These are phyloP conservation scores for Conoideocrella luteorostrata DNA, from an alignment of 2,329 filamentous ascomycete genomes.

Conservation along the genomic window DNA sequence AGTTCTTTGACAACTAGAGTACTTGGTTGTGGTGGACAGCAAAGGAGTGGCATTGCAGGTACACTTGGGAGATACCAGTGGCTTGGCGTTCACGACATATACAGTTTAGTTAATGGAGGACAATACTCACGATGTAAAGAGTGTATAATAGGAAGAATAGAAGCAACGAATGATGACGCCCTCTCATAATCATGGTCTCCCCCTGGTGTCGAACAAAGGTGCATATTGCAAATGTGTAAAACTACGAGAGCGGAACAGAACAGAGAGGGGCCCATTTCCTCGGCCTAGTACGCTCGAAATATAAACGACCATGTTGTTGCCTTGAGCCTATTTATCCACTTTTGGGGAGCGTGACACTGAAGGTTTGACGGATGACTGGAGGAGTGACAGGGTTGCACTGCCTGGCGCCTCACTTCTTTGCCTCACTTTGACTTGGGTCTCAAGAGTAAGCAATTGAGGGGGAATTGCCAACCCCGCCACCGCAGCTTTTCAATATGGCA, in stretches of 20 bases:
- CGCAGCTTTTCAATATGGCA: too few relatives aligned
- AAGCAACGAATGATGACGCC: conserved; percentile 6
- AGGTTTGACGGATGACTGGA: background rate
- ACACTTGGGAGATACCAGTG: conserved; percentile 2
- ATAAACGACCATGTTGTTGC: too few relatives aligned
- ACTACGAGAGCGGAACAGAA: too few relatives aligned
- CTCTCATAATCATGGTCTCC: too few relatives aligned
- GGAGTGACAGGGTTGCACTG: background rate
- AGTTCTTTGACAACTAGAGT: background rate
- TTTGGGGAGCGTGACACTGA: background rate
- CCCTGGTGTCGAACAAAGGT: background rate
- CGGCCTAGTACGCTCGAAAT: too few relatives aligned
- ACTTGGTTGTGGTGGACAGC: background rate
- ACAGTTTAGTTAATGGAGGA: conserved; percentile 2
- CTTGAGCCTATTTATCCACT: background rate
- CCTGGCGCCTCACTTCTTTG: conserved; percentile 1
- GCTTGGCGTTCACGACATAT: background rate
- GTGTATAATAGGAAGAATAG: conserved; percentile 10
- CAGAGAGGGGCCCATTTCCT: too few relatives aligned
- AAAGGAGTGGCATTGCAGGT: background rate
- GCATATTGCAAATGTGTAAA: too few relatives aligned
- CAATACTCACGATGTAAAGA: conserved; percentile 6
- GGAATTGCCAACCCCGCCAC: too few relatives aligned
- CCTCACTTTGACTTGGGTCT: too few relatives aligned
- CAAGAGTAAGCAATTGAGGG: too few relatives aligned